Conservation (phyloP, 108 stramenopile species). For the Nitzschia inconspicua region DNA sequence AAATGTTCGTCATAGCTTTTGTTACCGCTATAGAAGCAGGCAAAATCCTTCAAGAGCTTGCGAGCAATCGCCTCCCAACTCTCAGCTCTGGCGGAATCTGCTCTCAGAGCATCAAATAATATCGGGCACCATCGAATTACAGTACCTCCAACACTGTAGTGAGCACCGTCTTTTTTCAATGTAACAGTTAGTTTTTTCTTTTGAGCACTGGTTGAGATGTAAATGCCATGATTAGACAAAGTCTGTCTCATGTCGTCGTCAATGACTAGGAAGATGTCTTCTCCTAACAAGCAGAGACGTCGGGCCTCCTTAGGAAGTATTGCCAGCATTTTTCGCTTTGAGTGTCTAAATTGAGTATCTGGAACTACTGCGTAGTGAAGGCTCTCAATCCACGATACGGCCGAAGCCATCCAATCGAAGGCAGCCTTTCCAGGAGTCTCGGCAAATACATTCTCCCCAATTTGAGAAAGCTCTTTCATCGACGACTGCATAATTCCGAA, state of each 20-base stretch:
- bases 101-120: constrained; percentile 58
- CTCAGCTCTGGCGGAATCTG: constrained; percentile 41
- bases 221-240: constrained; percentile 46
- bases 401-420: constrained; percentile 66
- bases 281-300: constrained; percentile 39
- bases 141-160: constrained; percentile 54
- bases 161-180: constrained; percentile 55
- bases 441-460: constrained; percentile 47
- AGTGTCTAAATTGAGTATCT: background rate
- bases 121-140: constrained; percentile 68
- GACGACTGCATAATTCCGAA: constrained; percentile 39
- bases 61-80: constrained; percentile 34
- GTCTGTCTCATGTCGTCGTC: constrained; percentile 55
- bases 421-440: constrained; percentile 65
- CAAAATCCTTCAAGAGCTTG: constrained; percentile 8
- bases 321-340: constrained; percentile 12
- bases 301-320: constrained; percentile 21
- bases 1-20: constrained; percentile 1
- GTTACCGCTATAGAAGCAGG: constrained; percentile 6
- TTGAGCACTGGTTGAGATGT: constrained; percentile 42
- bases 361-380: constrained; percentile 32
- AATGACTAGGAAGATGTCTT: constrained; percentile 42
- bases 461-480: constrained; percentile 29
- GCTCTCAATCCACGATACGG: constrained; percentile 63
- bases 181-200: constrained; percentile 41